Conservation (phyloP, 1,139 yeast genomes). For the Yamadazyma taylorii region DNA sequence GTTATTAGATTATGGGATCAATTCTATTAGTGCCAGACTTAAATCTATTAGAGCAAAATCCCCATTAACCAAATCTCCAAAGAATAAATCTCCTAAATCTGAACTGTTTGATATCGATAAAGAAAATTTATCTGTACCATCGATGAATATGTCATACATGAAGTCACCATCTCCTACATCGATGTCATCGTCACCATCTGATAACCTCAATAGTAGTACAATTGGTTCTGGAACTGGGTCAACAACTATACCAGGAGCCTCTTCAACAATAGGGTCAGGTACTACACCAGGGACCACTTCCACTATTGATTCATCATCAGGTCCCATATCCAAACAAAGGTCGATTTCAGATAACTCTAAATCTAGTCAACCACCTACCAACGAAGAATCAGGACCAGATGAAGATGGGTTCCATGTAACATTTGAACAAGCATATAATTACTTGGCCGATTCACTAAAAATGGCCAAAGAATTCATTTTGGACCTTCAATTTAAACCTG, state of each 20-base stretch:
- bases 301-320: too few species aligned
- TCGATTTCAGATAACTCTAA: too few species aligned
- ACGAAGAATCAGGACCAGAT: constrained; percentile 6
- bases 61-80: constrained; percentile 10
- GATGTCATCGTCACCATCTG: constrained; percentile 1
- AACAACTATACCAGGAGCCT: too few species aligned
- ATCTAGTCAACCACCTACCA: too few species aligned
- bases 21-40: constrained; percentile 23
- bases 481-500: constrained; percentile 56
- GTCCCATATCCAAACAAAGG: too few species aligned
- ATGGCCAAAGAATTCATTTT: constrained; percentile 59
- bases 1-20: constrained; percentile 21
- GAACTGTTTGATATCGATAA: constrained; percentile 4
- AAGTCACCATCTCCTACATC: constrained; percentile 3
- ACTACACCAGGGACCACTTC: too few species aligned
- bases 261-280: too few species aligned
- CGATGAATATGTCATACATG: background rate
- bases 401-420: constrained; percentile 26
- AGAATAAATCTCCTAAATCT: constrained; percentile 9
- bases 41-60: constrained; percentile 23
- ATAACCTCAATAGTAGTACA: constrained; percentile 4
- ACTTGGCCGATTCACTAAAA: constrained; percentile 59
- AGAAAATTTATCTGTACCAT: background rate
- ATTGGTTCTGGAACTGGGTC: too few species aligned
- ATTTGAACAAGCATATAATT: constrained; percentile 63